These are phyloP conservation scores for Fusarium subtropicale DNA, from an alignment of 2,329 filamentous ascomycete species.

Conservation along the genomic window DNA sequence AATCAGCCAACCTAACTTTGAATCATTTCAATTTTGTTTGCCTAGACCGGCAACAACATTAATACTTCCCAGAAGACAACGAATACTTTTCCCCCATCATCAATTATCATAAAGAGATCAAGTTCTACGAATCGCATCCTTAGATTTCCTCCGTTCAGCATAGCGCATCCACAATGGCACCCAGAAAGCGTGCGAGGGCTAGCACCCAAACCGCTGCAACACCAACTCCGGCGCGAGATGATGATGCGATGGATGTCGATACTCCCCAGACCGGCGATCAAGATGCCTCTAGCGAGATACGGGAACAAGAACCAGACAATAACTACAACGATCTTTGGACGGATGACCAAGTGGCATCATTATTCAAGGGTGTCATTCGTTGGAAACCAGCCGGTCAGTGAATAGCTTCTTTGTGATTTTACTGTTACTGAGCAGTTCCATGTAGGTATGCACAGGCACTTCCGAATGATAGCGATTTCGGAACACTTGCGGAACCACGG, in stretches of 20 bases:
- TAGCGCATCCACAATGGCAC: conserved; percentile 65
- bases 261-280: conserved; percentile 67
- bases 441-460: conserved; percentile 90
- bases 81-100: not conserved
- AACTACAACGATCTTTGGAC: conserved; percentile 81
- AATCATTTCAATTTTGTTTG: conserved; percentile 19
- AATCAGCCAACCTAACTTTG: conserved; percentile 14
- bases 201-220: conserved; percentile 67
- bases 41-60: not conserved
- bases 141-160: not conserved
- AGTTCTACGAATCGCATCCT: not conserved
- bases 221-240: conserved; percentile 64
- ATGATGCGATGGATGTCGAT: conserved; percentile 71
- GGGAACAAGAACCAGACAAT: conserved; percentile 40
- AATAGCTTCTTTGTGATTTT: not conserved
- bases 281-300: conserved; percentile 35
- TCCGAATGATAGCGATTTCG: conserved; percentile 88
- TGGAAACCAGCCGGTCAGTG: conserved; percentile 92
- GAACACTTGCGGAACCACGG: conserved; percentile 84
- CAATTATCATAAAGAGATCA: not conserved
- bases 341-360: conserved; percentile 90
- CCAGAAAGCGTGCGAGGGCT: conserved; percentile 73
- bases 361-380: conserved; percentile 91
- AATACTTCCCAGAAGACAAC: not conserved
- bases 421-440: conserved; percentile 18